Evolutionary conservation across 2,329 filamentous ascomycete species (phyloP).

Genomic region (Apiospora pterosperma): DNA sequence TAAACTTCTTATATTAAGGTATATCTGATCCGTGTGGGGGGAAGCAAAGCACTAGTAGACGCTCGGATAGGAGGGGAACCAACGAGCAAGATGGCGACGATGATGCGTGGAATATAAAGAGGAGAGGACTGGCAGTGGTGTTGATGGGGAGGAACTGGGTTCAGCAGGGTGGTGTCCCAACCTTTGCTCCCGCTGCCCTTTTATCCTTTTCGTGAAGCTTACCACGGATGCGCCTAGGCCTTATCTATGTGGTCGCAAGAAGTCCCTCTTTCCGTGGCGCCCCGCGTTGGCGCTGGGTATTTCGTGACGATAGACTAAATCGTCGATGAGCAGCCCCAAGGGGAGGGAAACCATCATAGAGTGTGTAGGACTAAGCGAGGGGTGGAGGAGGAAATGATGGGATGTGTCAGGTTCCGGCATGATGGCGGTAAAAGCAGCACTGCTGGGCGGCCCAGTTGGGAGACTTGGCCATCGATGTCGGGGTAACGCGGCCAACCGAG

Average conservation of each 20-base stretch:
- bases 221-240: background rate
- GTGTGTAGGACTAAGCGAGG: slow-evolving; percentile 3
- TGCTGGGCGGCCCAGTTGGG: slow-evolving; percentile 1
- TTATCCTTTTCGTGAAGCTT: background rate
- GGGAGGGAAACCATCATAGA: background rate
- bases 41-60: background rate
- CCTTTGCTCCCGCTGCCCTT: background rate
- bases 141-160: background rate
- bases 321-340: background rate
- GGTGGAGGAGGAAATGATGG: background rate
- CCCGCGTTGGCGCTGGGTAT: background rate
- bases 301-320: background rate
- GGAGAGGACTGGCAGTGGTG: background rate
- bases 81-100: background rate
- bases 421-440: background rate
- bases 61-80: slow-evolving; percentile 10
- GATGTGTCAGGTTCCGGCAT: slow-evolving; percentile 1
- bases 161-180: background rate
- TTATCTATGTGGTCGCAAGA: slow-evolving; percentile 1
- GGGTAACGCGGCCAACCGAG: background rate
- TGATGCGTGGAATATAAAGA: background rate
- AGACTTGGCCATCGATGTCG: background rate
- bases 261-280: background rate
- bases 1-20: background rate
- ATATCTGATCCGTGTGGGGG: background rate